Evolutionary conservation across 2,329 filamentous ascomycete species (phyloP), one percentile per base, ranked within the genome.

Genomic region (Pseudomassariella vexata): DNA sequence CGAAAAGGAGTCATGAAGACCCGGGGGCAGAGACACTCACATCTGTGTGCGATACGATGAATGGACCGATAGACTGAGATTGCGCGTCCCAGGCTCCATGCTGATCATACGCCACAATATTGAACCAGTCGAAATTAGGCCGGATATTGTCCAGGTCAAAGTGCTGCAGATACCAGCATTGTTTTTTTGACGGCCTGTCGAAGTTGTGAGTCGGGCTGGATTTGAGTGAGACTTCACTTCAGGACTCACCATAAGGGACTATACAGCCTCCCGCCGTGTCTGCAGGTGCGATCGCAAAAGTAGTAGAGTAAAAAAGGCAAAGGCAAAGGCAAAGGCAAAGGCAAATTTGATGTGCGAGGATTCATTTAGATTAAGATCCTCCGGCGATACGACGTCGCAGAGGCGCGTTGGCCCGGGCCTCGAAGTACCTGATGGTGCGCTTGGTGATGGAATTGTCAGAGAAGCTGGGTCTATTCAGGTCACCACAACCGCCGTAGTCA

Each of bases 21-120:
- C n/a, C n/a, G n/a, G n/a, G n/a, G n/a, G n/a, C n/a, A n/a, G n/a
- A n/a, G n/a, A n/a, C n/a, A n/a, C n/a, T n/a, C n/a, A n/a, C 14
- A 16, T 57, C 55, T 19, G 50, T 59, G 30, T 58, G 53, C 4
- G 48, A 32, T 5, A 37, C 28, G 5, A 52, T 28, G n/a, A 42
- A 44, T 1, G 44, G 40, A 1, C 47, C 49, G 1, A 44, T 44
- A 2, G n/a, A 37, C 7, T 35, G 21, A 19, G 17, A 37, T n/a
- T 37, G 26, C 9, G 24, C 19, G 22, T 57, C 51, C 50, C 52
- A 57, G 8, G 38, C 37, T 4, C 49, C 47, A 34, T 42, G 49
- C 5, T 48, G 14, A 36, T 70, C 62, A 37, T 68, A 68, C 0
- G 52, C 51, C 52, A 69, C 63, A 11, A 69, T 22, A 35, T 65